A percentile compares a stretch with the other conserved stretches of the same genome.
These are phyloP conservation scores for Suillus placidus DNA, from an alignment of 768 basidiomycete genomes.

Conservation along the genomic window DNA sequence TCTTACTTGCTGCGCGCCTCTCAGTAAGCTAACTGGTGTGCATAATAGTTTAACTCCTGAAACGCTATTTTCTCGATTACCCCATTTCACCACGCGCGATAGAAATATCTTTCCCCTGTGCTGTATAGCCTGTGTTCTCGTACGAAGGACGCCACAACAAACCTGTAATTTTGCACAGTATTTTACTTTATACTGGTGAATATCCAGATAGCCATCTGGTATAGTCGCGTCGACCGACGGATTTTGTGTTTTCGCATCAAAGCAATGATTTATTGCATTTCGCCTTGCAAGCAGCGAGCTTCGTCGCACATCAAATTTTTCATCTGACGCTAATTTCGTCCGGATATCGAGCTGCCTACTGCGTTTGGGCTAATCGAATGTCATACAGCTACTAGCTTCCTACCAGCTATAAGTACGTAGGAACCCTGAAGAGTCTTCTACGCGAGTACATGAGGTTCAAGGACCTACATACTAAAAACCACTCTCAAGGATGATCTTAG, in stretches of 20 bases:
- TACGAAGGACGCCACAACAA: background rate
- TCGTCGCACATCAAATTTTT: background rate
- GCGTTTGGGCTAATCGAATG: background rate
- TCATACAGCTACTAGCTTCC: background rate
- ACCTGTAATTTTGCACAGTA: constrained; percentile 2
- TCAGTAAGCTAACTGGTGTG: background rate
- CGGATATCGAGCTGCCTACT: background rate
- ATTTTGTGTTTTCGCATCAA: background rate
- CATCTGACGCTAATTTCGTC: background rate
- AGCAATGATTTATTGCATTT: background rate
- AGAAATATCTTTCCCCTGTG: background rate
- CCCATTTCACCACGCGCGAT: background rate
- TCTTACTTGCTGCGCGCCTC: background rate
- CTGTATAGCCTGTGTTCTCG: background rate
- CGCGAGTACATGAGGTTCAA: background rate
- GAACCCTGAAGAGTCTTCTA: background rate
- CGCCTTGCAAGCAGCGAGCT: background rate
- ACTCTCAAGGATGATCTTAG: background rate
- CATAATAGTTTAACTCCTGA: constrained; percentile 31
- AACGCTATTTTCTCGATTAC: background rate
- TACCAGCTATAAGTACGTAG: background rate
- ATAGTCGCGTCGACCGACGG: background rate
- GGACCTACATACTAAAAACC: background rate
- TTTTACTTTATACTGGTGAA: background rate
- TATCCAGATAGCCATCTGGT: background rate